These are phyloP conservation scores for Cutaneotrichosporon sp. DNA, from an alignment of 1,284 basidiomycete genomes.

Conservation along the genomic window DNA sequence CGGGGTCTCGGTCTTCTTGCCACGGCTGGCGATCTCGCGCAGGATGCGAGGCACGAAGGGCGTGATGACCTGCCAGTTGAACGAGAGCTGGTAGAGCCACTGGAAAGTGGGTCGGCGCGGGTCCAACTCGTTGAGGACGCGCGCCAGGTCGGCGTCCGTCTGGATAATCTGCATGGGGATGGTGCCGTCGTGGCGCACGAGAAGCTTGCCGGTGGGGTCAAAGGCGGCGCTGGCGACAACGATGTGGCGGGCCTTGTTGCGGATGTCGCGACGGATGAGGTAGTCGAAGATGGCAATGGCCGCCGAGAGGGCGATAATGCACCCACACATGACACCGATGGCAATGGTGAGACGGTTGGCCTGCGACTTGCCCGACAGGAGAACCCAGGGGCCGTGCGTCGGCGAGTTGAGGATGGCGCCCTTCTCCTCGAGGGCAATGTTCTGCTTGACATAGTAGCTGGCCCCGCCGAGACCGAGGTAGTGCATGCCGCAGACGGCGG, in stretches of 20 bases:
- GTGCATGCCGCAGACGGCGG: conserved; percentile 59
- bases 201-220: conserved; percentile 56
- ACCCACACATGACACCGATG: conserved; percentile 57
- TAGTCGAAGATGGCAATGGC: conserved; percentile 53
- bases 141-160: conserved; percentile 54
- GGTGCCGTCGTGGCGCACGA: conserved; percentile 58
- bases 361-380: conserved; percentile 12
- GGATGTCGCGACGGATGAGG: conserved; percentile 48
- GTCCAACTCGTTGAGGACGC: conserved; percentile 56
- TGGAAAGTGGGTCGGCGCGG: conserved; percentile 58
- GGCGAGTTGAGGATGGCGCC: not conserved
- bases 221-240: conserved; percentile 58
- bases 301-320: conserved; percentile 54
- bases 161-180: conserved; percentile 58
- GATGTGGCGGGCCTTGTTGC: conserved; percentile 55
- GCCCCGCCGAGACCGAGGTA: conserved; percentile 57
- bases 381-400: conserved; percentile 7
- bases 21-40: conserved; percentile 31
- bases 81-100: conserved; percentile 58
- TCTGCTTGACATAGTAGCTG: conserved; percentile 49
- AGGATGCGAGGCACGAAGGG: conserved; percentile 56
- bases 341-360: conserved; percentile 51
- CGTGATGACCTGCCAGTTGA: conserved; percentile 57
- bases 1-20: conserved; percentile 30
- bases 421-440: not conserved